These are phyloP conservation scores for Penicillium crustosum DNA, from an alignment of 2,329 filamentous ascomycete species.

Conservation along the genomic window DNA sequence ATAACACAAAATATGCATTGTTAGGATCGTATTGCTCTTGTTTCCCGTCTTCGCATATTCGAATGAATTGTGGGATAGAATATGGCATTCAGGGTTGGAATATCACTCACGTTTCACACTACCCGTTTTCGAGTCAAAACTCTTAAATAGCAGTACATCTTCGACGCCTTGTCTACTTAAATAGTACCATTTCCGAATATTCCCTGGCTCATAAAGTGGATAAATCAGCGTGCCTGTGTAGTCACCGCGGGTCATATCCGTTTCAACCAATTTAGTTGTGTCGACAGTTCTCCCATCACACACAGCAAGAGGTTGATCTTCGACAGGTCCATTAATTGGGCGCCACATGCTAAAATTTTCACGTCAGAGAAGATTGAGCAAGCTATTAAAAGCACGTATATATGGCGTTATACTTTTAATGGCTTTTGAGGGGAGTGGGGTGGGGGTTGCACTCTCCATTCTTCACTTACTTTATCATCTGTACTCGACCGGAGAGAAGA, in stretches of 20 bases:
- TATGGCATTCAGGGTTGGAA: neutral
- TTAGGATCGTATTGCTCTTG: neutral
- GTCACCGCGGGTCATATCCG: constrained; percentile 10
- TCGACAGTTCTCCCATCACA: constrained; percentile 9
- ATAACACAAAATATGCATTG: neutral
- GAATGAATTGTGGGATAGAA: neutral
- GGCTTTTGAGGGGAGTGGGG: no score
- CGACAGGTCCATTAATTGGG: constrained; percentile 8
- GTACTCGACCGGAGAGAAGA: constrained; percentile 10
- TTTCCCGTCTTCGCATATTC: neutral
- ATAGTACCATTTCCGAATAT: constrained; percentile 9
- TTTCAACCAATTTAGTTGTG: constrained; percentile 2
- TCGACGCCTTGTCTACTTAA: constrained; percentile 7
- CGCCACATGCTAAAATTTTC: neutral
- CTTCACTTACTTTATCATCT: constrained; percentile 11
- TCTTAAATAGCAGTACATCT: constrained; percentile 13
- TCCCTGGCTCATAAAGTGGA: neutral
- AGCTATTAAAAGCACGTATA: neutral
- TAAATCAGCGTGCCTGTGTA: constrained; percentile 12
- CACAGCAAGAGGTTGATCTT: constrained; percentile 11
- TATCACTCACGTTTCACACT: constrained; percentile 10
- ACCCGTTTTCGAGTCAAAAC: constrained; percentile 8
- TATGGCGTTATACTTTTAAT: no score
- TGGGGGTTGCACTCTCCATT: no score
- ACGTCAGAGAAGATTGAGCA: neutral